Evolutionary conservation across 495 filamentous ascomycete species (phyloP), one percentile per base, ranked within the genome.

Genomic region (Podospora anserina): DNA sequence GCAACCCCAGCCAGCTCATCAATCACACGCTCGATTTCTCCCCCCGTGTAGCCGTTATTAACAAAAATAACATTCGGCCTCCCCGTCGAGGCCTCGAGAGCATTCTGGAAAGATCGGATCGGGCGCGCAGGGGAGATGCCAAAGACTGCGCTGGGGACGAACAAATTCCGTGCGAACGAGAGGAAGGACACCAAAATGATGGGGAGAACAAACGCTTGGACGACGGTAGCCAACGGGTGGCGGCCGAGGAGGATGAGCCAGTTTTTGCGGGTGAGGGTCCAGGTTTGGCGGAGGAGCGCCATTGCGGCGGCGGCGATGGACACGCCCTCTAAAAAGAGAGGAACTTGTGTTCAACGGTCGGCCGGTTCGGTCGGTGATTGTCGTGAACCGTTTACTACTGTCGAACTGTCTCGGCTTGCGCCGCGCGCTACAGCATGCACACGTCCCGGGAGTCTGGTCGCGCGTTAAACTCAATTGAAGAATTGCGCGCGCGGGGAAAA

Each of bases 21-120:
- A 44, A 97, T 92, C 44, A 94, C 87, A 18, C 82, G 79, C 65
- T 90, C 85, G 64, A 97, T 93, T 32, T 90, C 85, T 1, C 91
- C 90, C 5, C 88, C 89, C 7, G 76, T 78, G 54, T 89, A 82
- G 27, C 91, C 90, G 79, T 86, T 90, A 74, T 94, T 87, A 56
- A 95, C 88, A 69, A 97, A 92, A n/a, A 87, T 89, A n/a, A 97
- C 78, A 19, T 80, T 91, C 57, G 89, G 75, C 65, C 87, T 82
- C 6, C 86, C 81, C 11, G 66, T 64, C 4, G 87, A 81, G 11
- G 75, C 75, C n/a, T 72, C 72, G 23, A 96, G 76, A 1, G 85
- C 90, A 65, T 89, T 76, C 18, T 78, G 69, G 7, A 96, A 81
- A 27, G 86, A 84, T 61, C 86, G 84, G 56, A 96, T 72, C 1